Base-by-base conservation (phyloP, 345 rosid genomes). In the Populus alba region DNA sequence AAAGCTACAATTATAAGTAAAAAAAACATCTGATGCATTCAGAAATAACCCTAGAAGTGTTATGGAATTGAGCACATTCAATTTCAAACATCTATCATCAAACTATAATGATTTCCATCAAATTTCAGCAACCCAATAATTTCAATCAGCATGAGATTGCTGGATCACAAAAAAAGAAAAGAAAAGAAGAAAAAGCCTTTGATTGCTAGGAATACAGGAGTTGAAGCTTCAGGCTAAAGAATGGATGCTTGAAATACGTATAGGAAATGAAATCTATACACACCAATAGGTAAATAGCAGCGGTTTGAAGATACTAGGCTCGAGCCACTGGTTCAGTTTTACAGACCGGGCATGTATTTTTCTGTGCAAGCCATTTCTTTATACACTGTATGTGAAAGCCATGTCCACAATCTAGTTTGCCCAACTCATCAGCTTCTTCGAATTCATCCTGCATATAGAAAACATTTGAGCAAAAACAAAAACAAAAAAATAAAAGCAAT, bases 281-380 rank as follows among this genome's bases (percentile, higher is more conserved):
- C 41, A 33, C 37, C 37, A 33, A 33, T 71, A 61, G 65, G 65
- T 61, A 72, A 73, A 71, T 18, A 31, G 69, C 80, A 68, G 75
- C 71, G 49, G 66, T 25, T 39, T 65, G 16, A 8, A 23, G 49
- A 41, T 71, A 47, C 83, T 79, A 92, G 75, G 83, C 75, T 76
- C 92, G 79, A 80, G 77, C 79, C 43, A 84, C 82, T 18, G 94
- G 91, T 37, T 86, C 90, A 1, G 83, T 77, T 87, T 96, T 96
- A 78, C 97, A 92, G 77, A 96, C 91, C 0, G 97, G 97, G 85
- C 99, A 96, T 5, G 82, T 75, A 70, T 96, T 96, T 80, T 96
- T 96, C 77, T 80, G 95, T 17, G 83, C 76, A 13, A 96, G 91
- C 98, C 99, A 96, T 71, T 88, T 94, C 84, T 89, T 92, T 83